These are phyloP conservation scores for Orbilia quercus DNA, from an alignment of 2,329 filamentous ascomycete species.

Conservation along the genomic window DNA sequence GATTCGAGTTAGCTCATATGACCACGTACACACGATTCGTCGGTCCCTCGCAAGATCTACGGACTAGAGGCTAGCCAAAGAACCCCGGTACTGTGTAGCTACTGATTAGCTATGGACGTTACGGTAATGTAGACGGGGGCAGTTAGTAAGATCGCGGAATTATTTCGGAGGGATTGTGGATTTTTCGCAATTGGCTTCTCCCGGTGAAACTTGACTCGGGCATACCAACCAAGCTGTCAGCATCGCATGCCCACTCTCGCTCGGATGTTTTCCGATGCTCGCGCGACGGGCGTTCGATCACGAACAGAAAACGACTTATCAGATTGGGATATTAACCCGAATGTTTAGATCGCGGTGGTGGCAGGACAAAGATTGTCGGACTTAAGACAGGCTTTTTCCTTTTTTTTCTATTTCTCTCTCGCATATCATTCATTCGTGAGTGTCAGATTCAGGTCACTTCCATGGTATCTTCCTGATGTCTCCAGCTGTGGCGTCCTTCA, in stretches of 20 bases:
- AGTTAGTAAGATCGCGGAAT: conserved; percentile 26
- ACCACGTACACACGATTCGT: background rate
- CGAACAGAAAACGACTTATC: background rate
- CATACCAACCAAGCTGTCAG: background rate
- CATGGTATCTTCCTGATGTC: conserved; percentile 15
- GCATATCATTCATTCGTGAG: no score
- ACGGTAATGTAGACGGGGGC: background rate
- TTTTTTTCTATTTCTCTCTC: background rate
- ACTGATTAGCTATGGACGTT: background rate
- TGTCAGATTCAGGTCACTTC: conserved; percentile 6
- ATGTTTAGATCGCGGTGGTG: background rate
- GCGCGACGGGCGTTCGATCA: conserved; percentile 19
- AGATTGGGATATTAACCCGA: no score
- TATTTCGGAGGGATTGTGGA: conserved; percentile 56
- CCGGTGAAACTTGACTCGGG: conserved; percentile 27
- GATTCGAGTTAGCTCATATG: background rate
- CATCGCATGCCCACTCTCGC: background rate
- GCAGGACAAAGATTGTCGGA: conserved; percentile 19
- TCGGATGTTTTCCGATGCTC: conserved; percentile 49
- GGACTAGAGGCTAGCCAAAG: background rate
- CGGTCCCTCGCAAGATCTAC: conserved; percentile 22
- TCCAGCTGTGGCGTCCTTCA: conserved; percentile 46
- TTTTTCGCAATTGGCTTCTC: conserved; percentile 18
- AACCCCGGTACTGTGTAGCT: background rate
- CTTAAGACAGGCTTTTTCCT: conserved; percentile 35